Evolutionary conservation across 768 basidiomycete genomes (phyloP).

Genomic region (Sutorius australiensis): DNA sequence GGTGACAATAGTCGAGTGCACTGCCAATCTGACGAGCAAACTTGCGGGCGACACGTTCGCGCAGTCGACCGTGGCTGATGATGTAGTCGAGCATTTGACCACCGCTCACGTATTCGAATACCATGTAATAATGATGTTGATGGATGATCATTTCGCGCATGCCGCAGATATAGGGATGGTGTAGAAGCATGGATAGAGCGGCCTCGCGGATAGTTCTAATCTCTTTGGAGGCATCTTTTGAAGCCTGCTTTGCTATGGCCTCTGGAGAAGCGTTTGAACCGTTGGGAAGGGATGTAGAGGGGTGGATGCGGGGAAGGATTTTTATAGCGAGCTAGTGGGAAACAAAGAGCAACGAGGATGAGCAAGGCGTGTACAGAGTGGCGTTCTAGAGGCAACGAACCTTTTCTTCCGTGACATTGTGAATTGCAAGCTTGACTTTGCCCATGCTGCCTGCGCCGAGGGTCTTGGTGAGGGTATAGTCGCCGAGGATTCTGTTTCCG

Average conservation of each 20-base stretch:
- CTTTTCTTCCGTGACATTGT: constrained; percentile 88
- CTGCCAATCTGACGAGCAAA: constrained; percentile 97
- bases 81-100: constrained; percentile 99
- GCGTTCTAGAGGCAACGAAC: constrained; percentile 41
- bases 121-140: constrained; percentile 99
- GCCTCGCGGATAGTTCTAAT: constrained; percentile 95
- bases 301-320: constrained; percentile 86
- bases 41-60: constrained; percentile 94
- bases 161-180: constrained; percentile 98
- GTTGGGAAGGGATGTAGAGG: constrained; percentile 49
- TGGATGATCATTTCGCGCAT: constrained; percentile 99
- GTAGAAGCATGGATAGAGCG: constrained; percentile 88
- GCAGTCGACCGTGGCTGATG: constrained; percentile 92
- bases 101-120: constrained; percentile 97
- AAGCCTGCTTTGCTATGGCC: constrained; percentile 71
- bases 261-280: constrained; percentile 47
- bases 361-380: constrained; percentile 4
- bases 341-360: constrained; percentile 5
- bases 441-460: constrained; percentile 98
- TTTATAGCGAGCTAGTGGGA: constrained; percentile 86
- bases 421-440: constrained; percentile 94
- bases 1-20: constrained; percentile 95
- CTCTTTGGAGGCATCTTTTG: constrained; percentile 93
- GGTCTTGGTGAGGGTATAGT: constrained; percentile 95
- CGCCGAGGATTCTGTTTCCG: constrained; percentile 67